These are phyloP conservation scores for Cercis canadensis DNA, from an alignment of 306 rosid species.

Conservation along the genomic window DNA sequence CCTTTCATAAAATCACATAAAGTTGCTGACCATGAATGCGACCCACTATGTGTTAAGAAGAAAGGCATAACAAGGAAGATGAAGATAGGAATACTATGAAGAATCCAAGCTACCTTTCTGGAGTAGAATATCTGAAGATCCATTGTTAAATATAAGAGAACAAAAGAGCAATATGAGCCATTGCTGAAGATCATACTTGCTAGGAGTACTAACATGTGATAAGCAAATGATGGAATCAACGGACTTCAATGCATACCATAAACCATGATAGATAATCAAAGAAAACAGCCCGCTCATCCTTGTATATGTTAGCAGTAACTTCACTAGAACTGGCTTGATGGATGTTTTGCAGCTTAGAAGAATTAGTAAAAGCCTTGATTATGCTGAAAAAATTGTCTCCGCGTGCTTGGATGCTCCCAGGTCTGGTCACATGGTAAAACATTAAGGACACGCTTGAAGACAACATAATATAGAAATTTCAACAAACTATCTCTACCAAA, in stretches of 20 bases:
- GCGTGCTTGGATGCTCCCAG: constrained; percentile 98
- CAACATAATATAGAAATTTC: constrained; percentile 35
- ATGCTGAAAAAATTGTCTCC: constrained; percentile 94
- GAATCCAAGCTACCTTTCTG: constrained; percentile 73
- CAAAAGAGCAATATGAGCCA: constrained; percentile 22
- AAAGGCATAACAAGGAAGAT: constrained; percentile 62
- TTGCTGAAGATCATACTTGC: constrained; percentile 33
- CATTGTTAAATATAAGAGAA: constrained; percentile 34
- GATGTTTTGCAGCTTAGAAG: constrained; percentile 68
- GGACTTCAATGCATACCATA: constrained; percentile 73
- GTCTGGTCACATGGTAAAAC: constrained; percentile 62
- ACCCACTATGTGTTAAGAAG: constrained; percentile 47
- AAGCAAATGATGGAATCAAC: constrained; percentile 31
- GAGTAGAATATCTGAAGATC: constrained; percentile 81
- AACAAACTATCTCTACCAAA: constrained; percentile 63
- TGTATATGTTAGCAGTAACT: constrained; percentile 44
- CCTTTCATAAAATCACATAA: constrained; percentile 77
- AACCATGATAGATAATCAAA: constrained; percentile 90
- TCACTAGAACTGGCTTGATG: constrained; percentile 53
- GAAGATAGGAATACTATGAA: constrained; percentile 80
- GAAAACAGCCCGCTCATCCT: constrained; percentile 79
- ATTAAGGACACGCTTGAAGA: constrained; percentile 52
- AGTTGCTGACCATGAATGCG: constrained; percentile 61
- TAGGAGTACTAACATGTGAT: constrained; percentile 26
- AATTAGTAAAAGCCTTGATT: constrained; percentile 78